A percentile compares a stretch with the other conserved stretches of the same genome.
phyloP scores from a whole-genome alignment of 805 yeast genomes.

The Huiozyma naganishii region DNA sequence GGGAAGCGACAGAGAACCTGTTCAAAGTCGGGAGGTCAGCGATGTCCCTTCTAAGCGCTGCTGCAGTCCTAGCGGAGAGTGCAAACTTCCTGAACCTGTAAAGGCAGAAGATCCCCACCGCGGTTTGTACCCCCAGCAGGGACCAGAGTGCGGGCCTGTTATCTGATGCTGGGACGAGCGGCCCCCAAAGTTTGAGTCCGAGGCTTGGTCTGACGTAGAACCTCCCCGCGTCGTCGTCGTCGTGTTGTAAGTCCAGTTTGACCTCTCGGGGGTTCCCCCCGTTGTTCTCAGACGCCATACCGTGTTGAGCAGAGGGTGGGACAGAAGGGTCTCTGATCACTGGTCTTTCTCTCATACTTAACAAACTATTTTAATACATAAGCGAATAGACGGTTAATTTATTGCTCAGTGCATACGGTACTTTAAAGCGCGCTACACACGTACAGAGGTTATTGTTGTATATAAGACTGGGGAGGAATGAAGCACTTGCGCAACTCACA shows the following conservation, averaged over 20 bases:
- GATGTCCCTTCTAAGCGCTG: constrained; percentile 13
- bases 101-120: constrained; percentile 32
- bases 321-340: background rate
- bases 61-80: constrained; percentile 2
- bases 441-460: too few relatives aligned
- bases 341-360: too few relatives aligned
- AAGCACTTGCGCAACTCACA: constrained; percentile 8
- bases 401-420: too few relatives aligned
- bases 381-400: too few relatives aligned
- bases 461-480: too few relatives aligned
- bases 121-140: constrained; percentile 42
- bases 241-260: background rate
- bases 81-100: constrained; percentile 9
- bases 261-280: background rate
- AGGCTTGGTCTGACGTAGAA: constrained; percentile 39
- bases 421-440: too few relatives aligned
- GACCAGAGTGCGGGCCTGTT: constrained; percentile 43
- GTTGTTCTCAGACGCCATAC: background rate
- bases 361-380: too few relatives aligned
- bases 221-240: constrained; percentile 6
- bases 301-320: background rate
- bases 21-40: constrained; percentile 27
- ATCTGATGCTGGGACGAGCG: constrained; percentile 64
- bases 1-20: constrained; percentile 24
- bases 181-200: constrained; percentile 58